Base-by-base conservation (phyloP, 2,329 filamentous ascomycete genomes). In the Gyromitra esculenta region DNA sequence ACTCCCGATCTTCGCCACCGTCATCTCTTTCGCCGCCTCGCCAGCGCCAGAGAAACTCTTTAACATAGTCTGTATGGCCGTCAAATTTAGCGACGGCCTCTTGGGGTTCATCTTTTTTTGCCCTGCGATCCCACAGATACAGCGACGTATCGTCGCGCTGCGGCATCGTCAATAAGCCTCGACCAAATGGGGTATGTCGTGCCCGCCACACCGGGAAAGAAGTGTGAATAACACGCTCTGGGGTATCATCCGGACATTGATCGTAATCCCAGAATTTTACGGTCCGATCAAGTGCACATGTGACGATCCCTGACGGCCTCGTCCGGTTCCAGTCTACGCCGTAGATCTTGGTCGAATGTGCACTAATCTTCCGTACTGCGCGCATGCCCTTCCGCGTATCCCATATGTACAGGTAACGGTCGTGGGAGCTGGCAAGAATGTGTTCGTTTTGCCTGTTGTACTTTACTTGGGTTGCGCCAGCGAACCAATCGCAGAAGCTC, bases 231-330 rank as follows among this genome's bases (percentile, higher is more conserved):
- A 94, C 88, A 76, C 92, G 90, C 81, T 95, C 91, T 0, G 92
- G 91, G 18, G 87, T 85, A 77, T 92, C 87, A 1, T 87, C 86
- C 3, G 89, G 86, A 18, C 88, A 86, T 70, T 85, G 85, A 1
- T 85, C 87, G 80, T 94, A 93, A 82, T 97, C 92, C 94, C 94
- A 97, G 79, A 97, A 92, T 82, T 96, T 97, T 84, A 97, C 95
- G 52, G 91, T 96, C 82, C 91, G 93, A 82, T 97, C 94, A 63
- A 97, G 85, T 0, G 94, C 97, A 83, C 94, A 97, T 1, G 94
- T 97, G 5, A 93, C 89, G 65, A 97, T 86, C 45, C 89, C 90
- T 8, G 89, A 91, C 1, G 89, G 84, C 62, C 90, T 87, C 11
- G 91, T 91, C 66, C 95, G 89, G 82, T 96, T 96, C 95, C 95